Percentiles rank a stretch among this genome's conserved stretches.
These are phyloP conservation scores for Fusarium secorum DNA, from an alignment of 2,329 filamentous ascomycete genomes.

Conservation along the genomic window DNA sequence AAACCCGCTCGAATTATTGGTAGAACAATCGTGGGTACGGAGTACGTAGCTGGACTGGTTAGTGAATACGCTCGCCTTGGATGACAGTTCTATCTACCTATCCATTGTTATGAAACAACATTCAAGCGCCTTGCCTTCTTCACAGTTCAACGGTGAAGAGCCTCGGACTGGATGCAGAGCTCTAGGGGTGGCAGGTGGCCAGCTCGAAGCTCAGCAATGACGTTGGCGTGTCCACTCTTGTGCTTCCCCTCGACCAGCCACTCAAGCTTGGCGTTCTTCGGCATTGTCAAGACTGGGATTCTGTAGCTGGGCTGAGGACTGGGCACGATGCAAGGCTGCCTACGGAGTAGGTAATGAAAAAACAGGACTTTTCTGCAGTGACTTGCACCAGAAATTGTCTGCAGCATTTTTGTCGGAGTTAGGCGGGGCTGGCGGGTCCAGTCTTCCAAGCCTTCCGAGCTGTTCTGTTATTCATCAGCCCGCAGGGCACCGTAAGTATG, in stretches of 20 bases:
- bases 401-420: neutral
- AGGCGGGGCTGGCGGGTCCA: neutral
- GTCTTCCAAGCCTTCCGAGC: neutral
- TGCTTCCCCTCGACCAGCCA: constrained; percentile 7
- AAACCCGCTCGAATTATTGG: neutral
- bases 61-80: neutral
- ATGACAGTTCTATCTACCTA: neutral
- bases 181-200: neutral
- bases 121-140: neutral
- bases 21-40: neutral
- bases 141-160: neutral
- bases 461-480: neutral
- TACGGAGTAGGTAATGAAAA: neutral
- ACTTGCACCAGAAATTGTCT: neutral
- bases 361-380: neutral
- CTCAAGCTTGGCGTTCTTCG: constrained; percentile 10
- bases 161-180: neutral
- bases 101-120: neutral
- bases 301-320: neutral
- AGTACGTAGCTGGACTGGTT: neutral
- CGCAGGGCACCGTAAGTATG: neutral
- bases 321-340: neutral
- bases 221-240: constrained; percentile 15
- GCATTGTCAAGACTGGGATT: constrained; percentile 7
- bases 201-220: constrained; percentile 18